Base-by-base conservation (phyloP, 371 early-diverging fungal species). In the Parasitella parasitica region DNA sequence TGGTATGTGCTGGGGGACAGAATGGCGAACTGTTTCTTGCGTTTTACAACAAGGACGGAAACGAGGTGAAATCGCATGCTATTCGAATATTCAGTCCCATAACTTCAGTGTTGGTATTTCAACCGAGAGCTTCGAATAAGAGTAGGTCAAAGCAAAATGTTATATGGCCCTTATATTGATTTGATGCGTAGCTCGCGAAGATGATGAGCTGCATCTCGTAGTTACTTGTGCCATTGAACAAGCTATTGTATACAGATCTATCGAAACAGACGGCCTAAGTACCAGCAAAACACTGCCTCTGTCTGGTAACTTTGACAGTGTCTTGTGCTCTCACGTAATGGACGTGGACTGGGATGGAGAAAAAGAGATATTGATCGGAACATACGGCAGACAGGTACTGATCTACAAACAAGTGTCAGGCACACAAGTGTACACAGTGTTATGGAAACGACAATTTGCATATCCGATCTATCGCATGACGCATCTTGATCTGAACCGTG, bases 301-400 rank as follows among this genome's bases (percentile, higher is more conserved):
- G 35, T 86, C 84, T 18, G 71, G 80, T 24, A 73, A 80, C n/a
- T 80, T 85, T 61, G 87, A 89, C 58, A 86, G 87, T 60, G 86
- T 90, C 3, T 67, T 89, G 24, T 82, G 88, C 13, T 86, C 88
- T 1, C 87, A 89, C 73, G 86, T 84, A 16, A 85, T 87, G 79
- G 92, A 91, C 57, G 82, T 91, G 11, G 89, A 91, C 54, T 89
- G 85, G 83, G 87, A 89, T 71, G 92, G 91, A 3, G 74, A 75
- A 37, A 77, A 80, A 36, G 92, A 91, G 64, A 73, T 91, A 13
- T 51, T 91, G 32, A 81, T 89, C 24, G 92, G 90, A 1, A 91
- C 90, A 0, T 89, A 90, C 66, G 86, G 91, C 0, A 84, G 89
- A 15, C 84, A 88, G 49, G 79, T 91, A 18, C 62, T 91, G 63